Conservation (phyloP, 2,329 filamentous ascomycete species). For the Trichophyton rubrum region DNA sequence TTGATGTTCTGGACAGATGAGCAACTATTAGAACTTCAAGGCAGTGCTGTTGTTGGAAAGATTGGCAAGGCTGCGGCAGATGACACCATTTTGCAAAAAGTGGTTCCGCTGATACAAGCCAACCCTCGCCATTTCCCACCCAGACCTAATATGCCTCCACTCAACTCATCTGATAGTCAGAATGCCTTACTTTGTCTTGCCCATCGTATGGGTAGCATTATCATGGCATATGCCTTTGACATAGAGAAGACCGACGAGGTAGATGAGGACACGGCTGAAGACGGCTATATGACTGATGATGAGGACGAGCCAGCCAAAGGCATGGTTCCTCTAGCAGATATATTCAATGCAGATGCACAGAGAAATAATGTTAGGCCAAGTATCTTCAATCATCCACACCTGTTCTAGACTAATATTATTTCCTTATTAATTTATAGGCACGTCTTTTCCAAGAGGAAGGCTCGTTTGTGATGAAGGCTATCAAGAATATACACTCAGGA, state of each 20-base stretch:
- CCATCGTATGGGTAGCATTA: slow-evolving; percentile 72
- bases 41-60: slow-evolving; percentile 61
- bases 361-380: slow-evolving; percentile 55
- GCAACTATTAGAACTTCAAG: slow-evolving; percentile 62
- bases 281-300: slow-evolving; percentile 44
- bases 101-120: slow-evolving; percentile 41
- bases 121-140: slow-evolving; percentile 33
- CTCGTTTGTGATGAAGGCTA: not conserved
- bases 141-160: slow-evolving; percentile 29
- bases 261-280: slow-evolving; percentile 43
- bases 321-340: slow-evolving; percentile 84
- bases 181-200: slow-evolving; percentile 44
- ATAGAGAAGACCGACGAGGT: slow-evolving; percentile 40
- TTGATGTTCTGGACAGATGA: slow-evolving; percentile 74
- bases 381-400: not conserved
- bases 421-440: slow-evolving; percentile 27
- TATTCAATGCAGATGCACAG: slow-evolving; percentile 77
- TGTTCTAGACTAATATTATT: not conserved
- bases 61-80: slow-evolving; percentile 65
- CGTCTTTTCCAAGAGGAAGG: slow-evolving; percentile 48
- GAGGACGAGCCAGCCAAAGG: slow-evolving; percentile 64
- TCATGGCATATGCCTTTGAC: slow-evolving; percentile 91
- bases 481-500: slow-evolving; percentile 28
- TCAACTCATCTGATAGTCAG: slow-evolving; percentile 28
- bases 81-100: slow-evolving; percentile 48